Percentiles rank a stretch among this genome's conserved stretches.
These are phyloP conservation scores for Diaporthe citriasiana DNA, from an alignment of 2,329 filamentous ascomycete genomes.

Conservation along the genomic window DNA sequence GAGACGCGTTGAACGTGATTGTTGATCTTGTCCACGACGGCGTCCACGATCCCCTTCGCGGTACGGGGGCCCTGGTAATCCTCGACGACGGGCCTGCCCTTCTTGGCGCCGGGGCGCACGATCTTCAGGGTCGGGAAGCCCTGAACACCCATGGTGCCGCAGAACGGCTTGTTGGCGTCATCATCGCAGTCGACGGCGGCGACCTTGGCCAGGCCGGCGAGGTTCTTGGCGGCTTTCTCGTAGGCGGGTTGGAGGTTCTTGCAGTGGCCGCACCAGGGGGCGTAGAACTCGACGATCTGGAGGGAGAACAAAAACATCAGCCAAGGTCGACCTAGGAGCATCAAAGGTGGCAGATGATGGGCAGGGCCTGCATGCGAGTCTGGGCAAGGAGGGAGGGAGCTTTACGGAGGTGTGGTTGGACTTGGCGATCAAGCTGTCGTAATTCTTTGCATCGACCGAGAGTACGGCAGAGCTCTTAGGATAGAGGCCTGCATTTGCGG, in stretches of 20 bases:
- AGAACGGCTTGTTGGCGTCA: constrained; percentile 90
- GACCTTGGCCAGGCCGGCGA: constrained; percentile 93
- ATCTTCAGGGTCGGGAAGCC: constrained; percentile 98
- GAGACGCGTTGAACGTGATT: constrained; percentile 89
- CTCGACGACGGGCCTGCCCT: constrained; percentile 81
- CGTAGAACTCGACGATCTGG: constrained; percentile 87
- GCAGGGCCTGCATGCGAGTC: background rate
- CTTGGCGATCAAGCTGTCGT: constrained; percentile 84
- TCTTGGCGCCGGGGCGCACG: constrained; percentile 85
- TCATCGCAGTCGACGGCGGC: constrained; percentile 97
- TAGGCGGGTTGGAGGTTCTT: constrained; percentile 95
- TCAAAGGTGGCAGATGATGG: no score
- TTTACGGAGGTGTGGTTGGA: constrained; percentile 93
- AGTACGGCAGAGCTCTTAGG: constrained; percentile 88
- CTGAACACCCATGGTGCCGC: constrained; percentile 86
- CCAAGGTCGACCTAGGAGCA: background rate
- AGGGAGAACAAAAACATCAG: constrained; percentile 20
- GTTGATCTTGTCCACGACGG: constrained; percentile 87
- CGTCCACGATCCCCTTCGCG: constrained; percentile 89
- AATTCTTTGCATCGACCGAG: constrained; percentile 83
- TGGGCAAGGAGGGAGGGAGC: constrained; percentile 29
- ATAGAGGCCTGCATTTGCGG: constrained; percentile 78
- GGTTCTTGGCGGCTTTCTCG: constrained; percentile 90
- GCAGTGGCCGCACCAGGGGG: constrained; percentile 98
- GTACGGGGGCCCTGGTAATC: constrained; percentile 89